Base-by-base conservation (phyloP, 305 asterid species). In the Fraxinus latifolia region DNA sequence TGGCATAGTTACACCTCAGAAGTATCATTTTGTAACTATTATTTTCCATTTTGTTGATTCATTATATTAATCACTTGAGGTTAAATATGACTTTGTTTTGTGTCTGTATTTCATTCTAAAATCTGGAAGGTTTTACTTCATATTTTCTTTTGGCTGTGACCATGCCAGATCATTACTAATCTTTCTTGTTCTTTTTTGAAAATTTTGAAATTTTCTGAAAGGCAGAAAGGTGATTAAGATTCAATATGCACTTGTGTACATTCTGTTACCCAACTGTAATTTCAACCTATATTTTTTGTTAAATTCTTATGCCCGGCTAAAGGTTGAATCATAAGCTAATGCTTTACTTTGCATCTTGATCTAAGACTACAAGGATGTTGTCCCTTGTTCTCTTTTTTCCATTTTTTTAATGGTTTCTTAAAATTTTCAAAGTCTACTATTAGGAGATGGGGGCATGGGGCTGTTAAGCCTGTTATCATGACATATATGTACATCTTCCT, bases 101-200 rank as follows among this genome's bases (percentile, higher is more conserved):
- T 76, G 14, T 21, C 74, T 79, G 7, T 83, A 77, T 75, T 79
- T 25, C 77, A 62, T 53, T 50, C 19, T 76, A 74, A 31, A 80
- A 17, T 65, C 70, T 23, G 72, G 55, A 67, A 76, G 60, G 34
- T 75, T 72, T 79, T 72, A 34, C 83, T 47, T 70, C 53, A 55
- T 55, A 25, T 83, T 21, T 29, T 74, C 58, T 47, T 58, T 74
- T 73, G 83, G 36, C 8, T 27, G 7, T 77, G 74, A 9, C 34
- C 33, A 33, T 44, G 32, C 70, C 73, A 60, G 34, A 27, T 62
- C 47, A 11, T 36, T 34, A 55, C 60, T 81, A 31, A 27, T 23
- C 70, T 60, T 60, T 60, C 31, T 70, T 23, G 36, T 76, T 3
- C 70, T 15, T 14, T 12, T 37, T 73, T 76, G 5, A 60, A 58